These are phyloP conservation scores for Leccinum arenicola DNA, from an alignment of 768 basidiomycete genomes.

Conservation along the genomic window DNA sequence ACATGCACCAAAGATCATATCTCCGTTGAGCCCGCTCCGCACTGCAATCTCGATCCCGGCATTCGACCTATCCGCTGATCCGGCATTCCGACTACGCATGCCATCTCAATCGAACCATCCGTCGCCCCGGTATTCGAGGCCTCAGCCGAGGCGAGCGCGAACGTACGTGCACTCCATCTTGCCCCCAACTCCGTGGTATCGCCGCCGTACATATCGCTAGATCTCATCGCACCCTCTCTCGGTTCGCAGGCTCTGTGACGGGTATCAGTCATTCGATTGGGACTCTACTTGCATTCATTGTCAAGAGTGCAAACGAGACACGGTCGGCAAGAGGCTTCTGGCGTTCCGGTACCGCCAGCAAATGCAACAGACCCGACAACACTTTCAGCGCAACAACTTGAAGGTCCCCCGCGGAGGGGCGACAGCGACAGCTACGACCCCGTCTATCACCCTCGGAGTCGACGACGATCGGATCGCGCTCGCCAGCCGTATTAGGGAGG, in stretches of 20 bases:
- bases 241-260: constrained; percentile 25
- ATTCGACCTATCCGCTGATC: constrained; percentile 15
- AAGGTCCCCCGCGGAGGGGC: neutral
- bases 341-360: constrained; percentile 19
- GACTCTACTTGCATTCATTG: constrained; percentile 27
- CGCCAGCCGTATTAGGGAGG: constrained; percentile 12
- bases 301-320: constrained; percentile 28
- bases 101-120: constrained; percentile 19
- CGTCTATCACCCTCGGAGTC: neutral
- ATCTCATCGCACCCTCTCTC: constrained; percentile 6
- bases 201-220: neutral
- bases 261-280: constrained; percentile 18
- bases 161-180: constrained; percentile 20
- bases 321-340: constrained; percentile 25
- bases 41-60: constrained; percentile 3
- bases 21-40: constrained; percentile 33
- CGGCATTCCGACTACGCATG: constrained; percentile 18
- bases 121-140: constrained; percentile 23
- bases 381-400: constrained; percentile 7
- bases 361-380: neutral
- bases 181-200: neutral
- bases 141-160: constrained; percentile 20
- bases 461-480: constrained; percentile 9
- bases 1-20: constrained; percentile 27
- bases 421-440: neutral